Evolutionary conservation across 129 eudicot species (phyloP), one percentile per base, ranked within the genome.

Genomic region (Chrysanthemum makinoi): DNA sequence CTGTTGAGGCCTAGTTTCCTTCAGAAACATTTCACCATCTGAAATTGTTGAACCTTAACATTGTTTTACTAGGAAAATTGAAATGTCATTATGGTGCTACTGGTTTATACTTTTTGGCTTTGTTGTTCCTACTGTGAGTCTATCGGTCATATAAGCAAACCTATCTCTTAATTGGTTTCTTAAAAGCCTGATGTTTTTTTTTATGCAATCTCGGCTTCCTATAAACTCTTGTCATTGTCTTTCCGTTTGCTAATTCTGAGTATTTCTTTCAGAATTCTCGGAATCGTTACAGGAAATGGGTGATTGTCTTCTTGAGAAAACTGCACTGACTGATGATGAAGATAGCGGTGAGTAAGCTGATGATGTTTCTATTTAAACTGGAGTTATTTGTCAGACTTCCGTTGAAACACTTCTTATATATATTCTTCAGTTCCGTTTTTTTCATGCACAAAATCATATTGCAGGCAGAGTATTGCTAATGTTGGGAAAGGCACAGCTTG

Each of bases 271-370:
- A 93, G 98, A 93, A 80, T 89, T 93, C 81, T 93, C 98, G 4
- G 98, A 93, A 70, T 93, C 98, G 11, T 73, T 93, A 28, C 62
- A 75, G 74, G 96, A 89, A 78, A 89, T 93, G 95, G 98, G 98
- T 50, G 91, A 77, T 77, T 89, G 96, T 74, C 95, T 92, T 88
- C 91, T 93, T 62, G 95, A 87, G 73, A 93, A 93, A 72, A 84
- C 91, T 6, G 88, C 95, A 56, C 69, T 85, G 17, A 93, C 76
- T 69, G 98, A 93, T 28, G 96, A 89, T 52, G 98, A 93, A 80
- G 98, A 89, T 62, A 83, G 87, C 70, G 95, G 98, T 93, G 64
- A 83, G 92, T 72, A 44, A 43, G 30, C 70, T 70, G 57, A 49
- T 70, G 39, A 35, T 73, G 65, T 48, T 55, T 80, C 39, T 67